Base-by-base conservation (phyloP, 1,284 basidiomycete species). In the Ceratobasidium sp. region DNA sequence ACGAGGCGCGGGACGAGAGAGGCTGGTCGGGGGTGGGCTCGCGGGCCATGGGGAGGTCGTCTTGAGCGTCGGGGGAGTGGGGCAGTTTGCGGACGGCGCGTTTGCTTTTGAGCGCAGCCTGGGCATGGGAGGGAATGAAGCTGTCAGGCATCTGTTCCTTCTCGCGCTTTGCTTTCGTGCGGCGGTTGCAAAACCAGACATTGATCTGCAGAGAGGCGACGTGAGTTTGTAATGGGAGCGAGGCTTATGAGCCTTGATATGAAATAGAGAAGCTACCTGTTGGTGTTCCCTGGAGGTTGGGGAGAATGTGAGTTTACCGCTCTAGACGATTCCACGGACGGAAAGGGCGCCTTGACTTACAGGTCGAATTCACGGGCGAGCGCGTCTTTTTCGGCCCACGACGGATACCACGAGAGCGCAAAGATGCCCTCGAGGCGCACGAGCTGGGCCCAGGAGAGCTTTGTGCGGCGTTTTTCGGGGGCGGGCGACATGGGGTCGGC, bases 181-280 rank as follows among this genome's bases (percentile, higher is more conserved):
- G 49, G 26, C 64, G 49, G 50, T 67, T 67, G 50, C 50, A 67
- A 32, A 55, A 67, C 64, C 64, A 67, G 32, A 67, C 64, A 55
- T 67, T 67, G 64, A 67, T 67, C 64, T 67, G 50, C 50, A 67
- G 64, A 54, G 35, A n/a, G n/a, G n/a, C n/a, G n/a, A 23, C 32
- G 64, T 67, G 1, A 44, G 64, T 67, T 41, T n/a, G 9, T 30
- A 46, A 46, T 43, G 21, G 58, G 59, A 16, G n/a, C n/a, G n/a
- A n/a, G n/a, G n/a, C n/a, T n/a, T n/a, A n/a, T n/a, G n/a, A n/a
- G n/a, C n/a, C 43, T 26, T 49, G 16, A 46, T 54, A 23, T 67
- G 50, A 67, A 67, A 67, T 67, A n/a, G 32, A 55, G 64, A 67
- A 67, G 64, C 64, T 66, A 67, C 64, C 64, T 67, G 64, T 38